Conservation (phyloP, 345 rosid species). For the Brassica nigra region DNA sequence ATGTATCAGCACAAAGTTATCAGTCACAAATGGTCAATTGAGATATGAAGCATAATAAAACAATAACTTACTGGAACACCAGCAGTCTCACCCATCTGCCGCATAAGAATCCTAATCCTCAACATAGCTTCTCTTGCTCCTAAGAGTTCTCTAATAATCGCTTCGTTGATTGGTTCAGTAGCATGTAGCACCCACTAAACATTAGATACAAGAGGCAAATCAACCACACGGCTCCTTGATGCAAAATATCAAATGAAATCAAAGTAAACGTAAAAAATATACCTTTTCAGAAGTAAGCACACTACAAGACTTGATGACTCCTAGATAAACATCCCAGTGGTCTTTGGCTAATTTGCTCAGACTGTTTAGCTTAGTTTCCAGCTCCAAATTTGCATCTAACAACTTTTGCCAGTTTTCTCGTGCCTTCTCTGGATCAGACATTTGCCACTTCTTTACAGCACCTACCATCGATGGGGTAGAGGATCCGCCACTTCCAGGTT, state of each 20-base stretch:
- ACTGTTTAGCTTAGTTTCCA: slow-evolving; percentile 63
- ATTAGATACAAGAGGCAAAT: slow-evolving; percentile 38
- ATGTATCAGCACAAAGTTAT: slow-evolving; percentile 16
- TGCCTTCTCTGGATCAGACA: slow-evolving; percentile 78
- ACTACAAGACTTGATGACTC: slow-evolving; percentile 68
- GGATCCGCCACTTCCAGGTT: slow-evolving; percentile 97
- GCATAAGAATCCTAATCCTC: slow-evolving; percentile 71
- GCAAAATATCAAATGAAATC: slow-evolving; percentile 5
- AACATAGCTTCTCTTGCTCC: slow-evolving; percentile 81
- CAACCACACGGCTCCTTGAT: slow-evolving; percentile 19
- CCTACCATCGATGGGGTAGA: slow-evolving; percentile 99
- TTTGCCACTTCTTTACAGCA: slow-evolving; percentile 95
- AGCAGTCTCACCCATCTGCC: slow-evolving; percentile 86
- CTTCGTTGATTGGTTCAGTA: slow-evolving; percentile 57
- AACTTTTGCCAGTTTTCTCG: slow-evolving; percentile 77
- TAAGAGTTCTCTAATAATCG: slow-evolving; percentile 58
- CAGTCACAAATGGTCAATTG: slow-evolving; percentile 10
- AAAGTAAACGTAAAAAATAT: slow-evolving; percentile 22
- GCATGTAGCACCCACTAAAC: slow-evolving; percentile 79
- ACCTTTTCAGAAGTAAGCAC: slow-evolving; percentile 69
- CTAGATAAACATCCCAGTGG: slow-evolving; percentile 63
- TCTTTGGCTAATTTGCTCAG: slow-evolving; percentile 79
- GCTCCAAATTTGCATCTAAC: slow-evolving; percentile 71
- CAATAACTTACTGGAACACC: slow-evolving; percentile 62
- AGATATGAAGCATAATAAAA: slow-evolving; percentile 16